Conservation (phyloP, 2,329 filamentous ascomycete species). For the Pseudocercospora ulei region DNA sequence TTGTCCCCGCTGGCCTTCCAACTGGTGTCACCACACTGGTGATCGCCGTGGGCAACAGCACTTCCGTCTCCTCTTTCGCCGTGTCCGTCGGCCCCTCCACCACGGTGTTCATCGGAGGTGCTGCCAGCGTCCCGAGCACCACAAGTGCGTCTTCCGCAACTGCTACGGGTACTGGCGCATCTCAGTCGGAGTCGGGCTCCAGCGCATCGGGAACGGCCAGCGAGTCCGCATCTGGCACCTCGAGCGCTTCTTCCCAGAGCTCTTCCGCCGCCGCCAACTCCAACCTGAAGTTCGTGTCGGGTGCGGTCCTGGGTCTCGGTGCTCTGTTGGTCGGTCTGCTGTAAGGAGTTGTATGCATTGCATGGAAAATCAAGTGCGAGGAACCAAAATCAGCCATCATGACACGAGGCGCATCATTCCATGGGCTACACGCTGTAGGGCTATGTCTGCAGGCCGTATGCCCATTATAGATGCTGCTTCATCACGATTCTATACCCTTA, state of each 20-base stretch:
- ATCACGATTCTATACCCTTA: constrained; percentile 7
- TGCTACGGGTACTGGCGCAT: constrained; percentile 11
- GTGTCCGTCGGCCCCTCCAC: constrained; percentile 31
- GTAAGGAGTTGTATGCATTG: constrained; percentile 24
- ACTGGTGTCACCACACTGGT: constrained; percentile 28
- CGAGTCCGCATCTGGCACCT: constrained; percentile 23
- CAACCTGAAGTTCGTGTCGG: constrained; percentile 31
- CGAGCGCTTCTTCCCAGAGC: constrained; percentile 16
- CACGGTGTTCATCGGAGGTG: constrained; percentile 30
- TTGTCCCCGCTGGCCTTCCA: constrained; percentile 38
- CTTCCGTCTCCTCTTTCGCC: constrained; percentile 30
- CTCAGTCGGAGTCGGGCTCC: constrained; percentile 7
- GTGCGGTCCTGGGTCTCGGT: constrained; percentile 33
- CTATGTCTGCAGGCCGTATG: constrained; percentile 1
- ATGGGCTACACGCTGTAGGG: neutral
- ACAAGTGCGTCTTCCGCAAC: constrained; percentile 14
- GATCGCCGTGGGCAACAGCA: constrained; percentile 25
- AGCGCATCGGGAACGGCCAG: constrained; percentile 15
- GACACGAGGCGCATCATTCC: neutral
- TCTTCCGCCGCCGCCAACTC: constrained; percentile 26
- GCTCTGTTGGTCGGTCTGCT: constrained; percentile 35
- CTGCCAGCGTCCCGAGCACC: constrained; percentile 17
- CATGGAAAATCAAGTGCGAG: neutral
- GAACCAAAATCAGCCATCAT: no score
- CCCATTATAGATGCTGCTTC: neutral